Evolutionary conservation across 2,329 filamentous ascomycete genomes (phyloP), one percentile per base, ranked within the genome.

Genomic region (Clonostachys rhizophaga): DNA sequence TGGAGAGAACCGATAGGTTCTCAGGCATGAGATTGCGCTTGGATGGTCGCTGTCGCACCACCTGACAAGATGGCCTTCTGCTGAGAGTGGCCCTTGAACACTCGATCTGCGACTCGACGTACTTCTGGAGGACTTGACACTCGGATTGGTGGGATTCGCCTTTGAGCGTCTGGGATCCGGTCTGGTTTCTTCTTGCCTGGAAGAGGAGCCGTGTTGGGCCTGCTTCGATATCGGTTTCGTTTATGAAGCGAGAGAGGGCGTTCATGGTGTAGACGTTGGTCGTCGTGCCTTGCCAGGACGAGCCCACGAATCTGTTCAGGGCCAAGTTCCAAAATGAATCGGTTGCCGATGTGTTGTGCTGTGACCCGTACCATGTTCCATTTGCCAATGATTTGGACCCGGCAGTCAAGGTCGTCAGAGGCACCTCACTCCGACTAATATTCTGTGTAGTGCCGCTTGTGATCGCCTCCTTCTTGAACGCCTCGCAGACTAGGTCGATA

Each of bases 401-500:
- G 4, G 24, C 24, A 10, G 24, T 10, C 9, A 30, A 30, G 24
- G 24, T 30, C 24, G 24, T 30, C 24, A 30, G 10, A 30, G 24
- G 24, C 24, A 30, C 24, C 24, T 30, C 24, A 9, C 8, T 30
- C 8, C 24, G 24, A 30, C 24, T 30, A 10, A 30, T 30, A 30
- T 30, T 30, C 24, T 30, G 24, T 30, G 24, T 30, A 3, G 24
- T 30, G 10, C 24, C 24, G 3, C 24, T 30, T 3, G 9, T 5
- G 1, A 30, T 9, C 3, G 24, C 24, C 24, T 30, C 24, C 4
- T 30, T 30, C 24, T 30, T 30, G 4, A 30, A 30, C 9, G 24
- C 24, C 37, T 24, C 13, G 34, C 49, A 52, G 4, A 16, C 16
- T 3, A 50, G 34, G 10, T 42, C 46, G 11, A 50, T 44, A 18